Evolutionary conservation across 129 eudicot genomes (phyloP), one percentile per base, ranked within the genome.

Genomic region (Arctium lappa): DNA sequence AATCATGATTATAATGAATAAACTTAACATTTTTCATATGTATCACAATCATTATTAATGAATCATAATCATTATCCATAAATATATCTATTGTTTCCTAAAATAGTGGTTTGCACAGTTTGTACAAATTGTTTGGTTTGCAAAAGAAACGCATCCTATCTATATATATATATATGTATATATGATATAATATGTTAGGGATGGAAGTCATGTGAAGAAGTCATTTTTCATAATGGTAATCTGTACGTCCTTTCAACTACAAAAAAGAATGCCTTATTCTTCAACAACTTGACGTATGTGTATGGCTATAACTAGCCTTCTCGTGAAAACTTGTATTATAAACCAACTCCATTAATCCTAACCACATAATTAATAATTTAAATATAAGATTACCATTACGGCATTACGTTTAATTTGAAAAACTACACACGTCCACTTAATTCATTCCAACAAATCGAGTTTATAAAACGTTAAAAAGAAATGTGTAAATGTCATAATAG

Each of bases 171-270:
- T 46, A 44, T 44, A 9, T 8, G 2, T 44, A 46, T 15, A 50
- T 50, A 56, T n/a, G 4, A 15, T 15, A 15, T 56, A 42, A 7
- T 42, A 0, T 70, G n/a, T 74, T 75, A 6, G 16, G 68, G 68
- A 85, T 75, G 34, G 69, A 80, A 71, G 60, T 80, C 88, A 86
- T 86, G 88, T 86, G 88, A 86, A 77, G 34, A 2, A 76, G 83
- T 86, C 82, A 86, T 40, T 76, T 77, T 81, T 63, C 74, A 33
- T 75, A 68, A 85, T 69, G 62, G 68, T 66, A 86, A 84, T 79
- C 83, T 73, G 71, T 60, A 60, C 68, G 27, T 73, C 83, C 75
- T 32, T 76, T 69, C 86, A 81, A 82, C 88, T 42, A 86, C 1
- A 81, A 29, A 56, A 81, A 63, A 77, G 72, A 74, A 76, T 79